phyloP scores from a whole-genome alignment of 306 rosid species.

The Casuarina equisetifolia region DNA sequence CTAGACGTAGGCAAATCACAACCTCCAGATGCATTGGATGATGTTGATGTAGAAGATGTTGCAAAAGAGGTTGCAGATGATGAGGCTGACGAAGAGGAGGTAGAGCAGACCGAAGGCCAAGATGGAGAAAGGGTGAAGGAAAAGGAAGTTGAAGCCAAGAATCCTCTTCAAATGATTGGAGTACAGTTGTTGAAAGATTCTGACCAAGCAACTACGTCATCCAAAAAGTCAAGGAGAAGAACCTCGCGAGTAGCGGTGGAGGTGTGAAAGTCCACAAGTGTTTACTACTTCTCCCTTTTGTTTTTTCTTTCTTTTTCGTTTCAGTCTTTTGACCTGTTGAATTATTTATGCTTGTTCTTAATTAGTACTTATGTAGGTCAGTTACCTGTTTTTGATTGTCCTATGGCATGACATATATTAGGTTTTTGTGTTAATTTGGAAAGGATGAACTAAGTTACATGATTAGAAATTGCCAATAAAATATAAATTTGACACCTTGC shows the following conservation, averaged over 20 bases:
- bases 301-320: background rate
- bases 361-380: background rate
- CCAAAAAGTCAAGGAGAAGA: constrained; percentile 64
- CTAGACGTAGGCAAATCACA: constrained; percentile 36
- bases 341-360: background rate
- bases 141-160: constrained; percentile 76
- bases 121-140: constrained; percentile 78
- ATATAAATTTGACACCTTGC: too few species aligned
- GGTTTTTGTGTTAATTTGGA: background rate
- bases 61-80: constrained; percentile 75
- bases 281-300: constrained; percentile 11
- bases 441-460: too few species aligned
- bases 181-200: constrained; percentile 86
- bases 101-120: constrained; percentile 66
- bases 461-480: too few species aligned
- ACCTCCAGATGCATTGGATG: constrained; percentile 55
- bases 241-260: constrained; percentile 45
- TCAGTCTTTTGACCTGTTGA: background rate
- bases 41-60: constrained; percentile 53
- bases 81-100: constrained; percentile 68
- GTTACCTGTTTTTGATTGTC: background rate
- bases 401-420: background rate
- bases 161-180: constrained; percentile 96
- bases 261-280: constrained; percentile 43
- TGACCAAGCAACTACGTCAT: constrained; percentile 50